These are phyloP conservation scores for Hansenula lynferdii DNA, from an alignment of 1,139 yeast genomes.

Conservation along the genomic window DNA sequence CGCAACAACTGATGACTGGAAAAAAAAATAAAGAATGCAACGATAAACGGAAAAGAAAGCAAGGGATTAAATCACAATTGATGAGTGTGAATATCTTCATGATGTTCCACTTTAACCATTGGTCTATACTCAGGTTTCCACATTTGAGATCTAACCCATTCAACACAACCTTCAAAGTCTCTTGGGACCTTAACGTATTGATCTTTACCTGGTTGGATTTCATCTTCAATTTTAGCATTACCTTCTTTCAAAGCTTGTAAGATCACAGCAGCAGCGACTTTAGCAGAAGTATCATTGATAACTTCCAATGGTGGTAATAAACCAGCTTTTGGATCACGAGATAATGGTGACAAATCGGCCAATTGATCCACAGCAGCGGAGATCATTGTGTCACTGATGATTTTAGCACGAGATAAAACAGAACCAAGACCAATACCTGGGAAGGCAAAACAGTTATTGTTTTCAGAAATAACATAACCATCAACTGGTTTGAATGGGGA, in stretches of 20 bases:
- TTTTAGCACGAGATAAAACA: slow-evolving; percentile 74
- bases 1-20: too few species aligned
- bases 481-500: slow-evolving; percentile 95
- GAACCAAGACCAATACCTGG: slow-evolving; percentile 98
- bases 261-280: slow-evolving; percentile 90
- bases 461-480: slow-evolving; percentile 84
- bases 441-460: slow-evolving; percentile 94
- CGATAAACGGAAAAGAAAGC: too few species aligned
- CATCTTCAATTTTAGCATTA: slow-evolving; percentile 65
- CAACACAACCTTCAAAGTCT: slow-evolving; percentile 71
- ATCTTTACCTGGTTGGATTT: slow-evolving; percentile 43
- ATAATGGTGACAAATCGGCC: slow-evolving; percentile 71
- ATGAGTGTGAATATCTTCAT: slow-evolving; percentile 66
- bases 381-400: slow-evolving; percentile 85
- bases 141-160: slow-evolving; percentile 93
- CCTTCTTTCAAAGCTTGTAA: slow-evolving; percentile 86
- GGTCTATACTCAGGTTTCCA: slow-evolving; percentile 94
- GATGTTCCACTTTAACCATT: slow-evolving; percentile 70
- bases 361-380: slow-evolving; percentile 93
- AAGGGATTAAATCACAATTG: slow-evolving; percentile 41
- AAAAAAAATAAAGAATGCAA: too few species aligned
- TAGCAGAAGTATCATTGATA: slow-evolving; percentile 82
- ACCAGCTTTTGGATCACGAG: slow-evolving; percentile 71
- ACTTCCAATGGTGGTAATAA: slow-evolving; percentile 83
- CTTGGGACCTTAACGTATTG: slow-evolving; percentile 72